phyloP scores from a whole-genome alignment of 306 rosid genomes.

The Castanea crenata region DNA sequence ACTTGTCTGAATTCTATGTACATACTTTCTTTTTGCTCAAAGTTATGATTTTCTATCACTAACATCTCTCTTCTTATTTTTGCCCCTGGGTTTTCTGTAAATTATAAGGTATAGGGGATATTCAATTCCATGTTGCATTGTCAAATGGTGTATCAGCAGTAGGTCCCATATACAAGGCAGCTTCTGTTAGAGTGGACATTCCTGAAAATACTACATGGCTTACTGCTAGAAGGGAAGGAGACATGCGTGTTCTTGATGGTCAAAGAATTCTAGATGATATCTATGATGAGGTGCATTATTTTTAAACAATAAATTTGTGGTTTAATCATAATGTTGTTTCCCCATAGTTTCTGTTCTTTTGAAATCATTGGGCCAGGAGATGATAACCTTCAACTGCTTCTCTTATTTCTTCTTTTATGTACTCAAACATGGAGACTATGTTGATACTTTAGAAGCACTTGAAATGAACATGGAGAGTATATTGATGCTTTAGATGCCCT shows the following conservation, averaged over 20 bases:
- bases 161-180: constrained; percentile 61
- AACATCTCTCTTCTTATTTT: not conserved
- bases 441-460: not conserved
- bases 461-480: no score
- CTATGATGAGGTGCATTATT: constrained; percentile 40
- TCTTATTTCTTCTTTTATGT: not conserved
- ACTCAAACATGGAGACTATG: not conserved
- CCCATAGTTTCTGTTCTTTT: not conserved
- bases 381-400: constrained; percentile 2
- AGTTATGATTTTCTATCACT: not conserved
- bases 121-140: constrained; percentile 56
- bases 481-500: no score
- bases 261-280: constrained; percentile 48
- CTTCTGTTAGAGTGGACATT: constrained; percentile 40
- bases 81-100: not conserved
- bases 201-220: constrained; percentile 51
- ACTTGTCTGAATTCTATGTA: not conserved
- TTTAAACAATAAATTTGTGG: not conserved
- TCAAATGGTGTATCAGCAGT: constrained; percentile 64
- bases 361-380: constrained; percentile 20
- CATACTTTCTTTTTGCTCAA: no score
- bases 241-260: constrained; percentile 58
- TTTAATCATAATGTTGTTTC: not conserved
- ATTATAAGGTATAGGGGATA: constrained; percentile 43
- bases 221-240: constrained; percentile 70